Conservation (phyloP, 2,329 filamentous ascomycete species). For the Helotiales sp. region DNA sequence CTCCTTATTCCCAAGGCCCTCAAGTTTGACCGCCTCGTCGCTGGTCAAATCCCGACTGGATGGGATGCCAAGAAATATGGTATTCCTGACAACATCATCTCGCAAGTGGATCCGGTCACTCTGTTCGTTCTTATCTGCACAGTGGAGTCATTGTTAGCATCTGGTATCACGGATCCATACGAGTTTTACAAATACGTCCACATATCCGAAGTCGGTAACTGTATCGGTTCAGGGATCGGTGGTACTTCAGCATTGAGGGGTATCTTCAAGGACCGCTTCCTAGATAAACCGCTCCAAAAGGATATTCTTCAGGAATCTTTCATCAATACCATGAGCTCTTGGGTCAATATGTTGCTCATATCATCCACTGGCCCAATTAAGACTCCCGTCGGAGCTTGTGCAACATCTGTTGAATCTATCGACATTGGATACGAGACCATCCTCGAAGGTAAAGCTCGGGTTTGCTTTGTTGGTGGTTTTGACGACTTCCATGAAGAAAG, state of each 20-base stretch:
- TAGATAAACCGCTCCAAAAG: constrained; percentile 97
- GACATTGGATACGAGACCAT: constrained; percentile 99
- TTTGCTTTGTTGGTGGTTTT: constrained; percentile 98
- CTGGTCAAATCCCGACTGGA: constrained; percentile 93
- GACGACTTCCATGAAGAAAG: constrained; percentile 99
- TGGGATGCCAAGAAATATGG: constrained; percentile 98
- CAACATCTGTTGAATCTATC: constrained; percentile 94
- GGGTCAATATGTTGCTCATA: constrained; percentile 98
- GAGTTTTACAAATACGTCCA: constrained; percentile 99
- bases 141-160: constrained; percentile 85
- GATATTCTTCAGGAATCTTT: constrained; percentile 99
- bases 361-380: constrained; percentile 98
- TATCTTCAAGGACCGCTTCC: constrained; percentile 98
- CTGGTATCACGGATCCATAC: constrained; percentile 97
- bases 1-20: constrained; percentile 97
- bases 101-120: constrained; percentile 95
- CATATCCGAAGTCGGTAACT: constrained; percentile 97
- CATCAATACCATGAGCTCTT: constrained; percentile 99
- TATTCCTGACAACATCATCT: constrained; percentile 96
- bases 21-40: constrained; percentile 94
- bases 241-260: constrained; percentile 89
- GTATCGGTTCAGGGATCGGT: constrained; percentile 97
- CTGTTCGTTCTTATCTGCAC: constrained; percentile 94
- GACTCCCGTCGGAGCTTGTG: constrained; percentile 96
- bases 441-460: constrained; percentile 94